Evolutionary conservation across 345 rosid species (phyloP).

Genomic region (Jatropha curcas): DNA sequence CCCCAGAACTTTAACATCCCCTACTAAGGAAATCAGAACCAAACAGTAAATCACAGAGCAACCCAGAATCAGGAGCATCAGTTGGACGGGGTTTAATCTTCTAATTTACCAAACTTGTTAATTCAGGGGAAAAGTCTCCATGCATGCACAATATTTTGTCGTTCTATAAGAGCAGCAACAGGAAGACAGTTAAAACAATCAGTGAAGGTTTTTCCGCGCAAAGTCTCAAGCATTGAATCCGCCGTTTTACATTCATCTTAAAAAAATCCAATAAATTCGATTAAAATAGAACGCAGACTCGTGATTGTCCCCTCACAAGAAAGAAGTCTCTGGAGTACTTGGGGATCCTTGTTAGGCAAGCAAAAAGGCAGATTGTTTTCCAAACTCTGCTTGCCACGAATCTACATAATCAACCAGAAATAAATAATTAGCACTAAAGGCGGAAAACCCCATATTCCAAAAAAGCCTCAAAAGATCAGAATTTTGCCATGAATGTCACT

Average conservation of each 20-base stretch:
- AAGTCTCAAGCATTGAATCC: conserved; percentile 75
- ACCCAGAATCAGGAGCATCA: conserved; percentile 86
- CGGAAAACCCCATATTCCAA: conserved; percentile 93
- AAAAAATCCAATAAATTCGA: conserved; percentile 85
- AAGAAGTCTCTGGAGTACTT: conserved; percentile 90
- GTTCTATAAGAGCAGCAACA: conserved; percentile 80
- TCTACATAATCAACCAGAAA: conserved; percentile 95
- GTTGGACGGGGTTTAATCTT: conserved; percentile 66
- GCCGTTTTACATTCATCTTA: conserved; percentile 92
- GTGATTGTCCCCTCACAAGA: conserved; percentile 81
- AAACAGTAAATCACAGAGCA: conserved; percentile 89
- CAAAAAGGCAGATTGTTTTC: conserved; percentile 91
- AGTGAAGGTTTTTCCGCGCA: conserved; percentile 82
- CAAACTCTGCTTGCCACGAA: conserved; percentile 94
- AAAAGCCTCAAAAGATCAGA: conserved; percentile 85
- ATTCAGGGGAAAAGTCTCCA: conserved; percentile 91
- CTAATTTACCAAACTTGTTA: conserved; percentile 72
- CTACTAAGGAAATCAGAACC: conserved; percentile 93
- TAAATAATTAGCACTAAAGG: conserved; percentile 78
- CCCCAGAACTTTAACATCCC: conserved; percentile 91
- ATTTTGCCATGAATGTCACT: conserved; percentile 93
- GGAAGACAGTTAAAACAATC: conserved; percentile 94
- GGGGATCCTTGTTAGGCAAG: conserved; percentile 86
- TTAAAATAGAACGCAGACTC: conserved; percentile 90
- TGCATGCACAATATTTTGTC: conserved; percentile 96